Evolutionary conservation across 1,284 basidiomycete species (phyloP), one percentile per base, ranked within the genome.

Genomic region (Apiotrichum gamsii): DNA sequence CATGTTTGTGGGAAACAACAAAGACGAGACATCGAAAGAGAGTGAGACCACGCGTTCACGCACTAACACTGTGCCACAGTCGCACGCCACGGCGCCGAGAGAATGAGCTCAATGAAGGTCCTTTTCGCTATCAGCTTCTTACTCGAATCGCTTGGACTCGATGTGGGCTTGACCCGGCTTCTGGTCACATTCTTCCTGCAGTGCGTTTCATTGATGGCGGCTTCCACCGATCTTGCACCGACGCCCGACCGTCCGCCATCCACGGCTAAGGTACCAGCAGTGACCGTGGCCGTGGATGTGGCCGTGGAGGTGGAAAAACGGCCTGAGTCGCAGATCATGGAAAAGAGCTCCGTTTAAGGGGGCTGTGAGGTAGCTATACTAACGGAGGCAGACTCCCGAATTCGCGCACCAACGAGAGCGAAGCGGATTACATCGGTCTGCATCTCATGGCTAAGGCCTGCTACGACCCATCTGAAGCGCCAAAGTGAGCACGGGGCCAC

Each of bases 341-440:
- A n/a, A n/a, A n/a, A n/a, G n/a, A n/a, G n/a, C n/a, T n/a, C n/a
- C n/a, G n/a, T n/a, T n/a, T n/a, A n/a, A n/a, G n/a, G n/a, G n/a
- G n/a, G n/a, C n/a, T n/a, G n/a, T n/a, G n/a, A n/a, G n/a, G n/a
- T n/a, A n/a, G n/a, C n/a, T n/a, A n/a, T n/a, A n/a, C n/a, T n/a
- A n/a, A n/a, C n/a, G n/a, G n/a, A n/a, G 43, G n/a, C n/a, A n/a
- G n/a, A n/a, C 76, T 94, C 4, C 91, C 91, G 0, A 90, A 95
- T 67, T 90, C 86, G 1, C 77, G 91, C 40, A 82, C 74, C 23
- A 80, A 84, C 40, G 90, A 94, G 66, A 75, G 79, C 4, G 91
- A 96, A 78, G 86, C 87, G 30, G 86, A 90, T 64, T 77, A 79
- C 25, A 83, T 90, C 39, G 88, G 88, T 8, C 65, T 90, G 43